Percentiles rank a stretch among this genome's conserved stretches.
phyloP scores from a whole-genome alignment of 2,329 filamentous ascomycete species.

The Aspergillus aculeatinus region DNA sequence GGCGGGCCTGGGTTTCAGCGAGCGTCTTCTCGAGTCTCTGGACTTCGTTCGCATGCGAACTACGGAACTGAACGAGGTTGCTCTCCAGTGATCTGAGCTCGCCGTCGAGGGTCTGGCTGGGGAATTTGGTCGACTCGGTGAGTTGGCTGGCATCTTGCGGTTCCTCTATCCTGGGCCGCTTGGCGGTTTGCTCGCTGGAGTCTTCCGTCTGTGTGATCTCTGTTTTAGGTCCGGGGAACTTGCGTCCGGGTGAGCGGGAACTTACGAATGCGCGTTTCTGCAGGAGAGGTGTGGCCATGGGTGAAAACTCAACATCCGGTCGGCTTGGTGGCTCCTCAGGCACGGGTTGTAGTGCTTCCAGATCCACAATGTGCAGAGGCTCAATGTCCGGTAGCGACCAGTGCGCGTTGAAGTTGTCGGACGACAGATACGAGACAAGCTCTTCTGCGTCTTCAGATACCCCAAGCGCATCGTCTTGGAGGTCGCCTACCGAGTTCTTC shows the following conservation, averaged over 20 bases:
- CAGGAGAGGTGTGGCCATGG: conserved; percentile 5
- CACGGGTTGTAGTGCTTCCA: conserved; percentile 26
- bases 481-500: conserved; percentile 39
- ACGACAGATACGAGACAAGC: conserved; percentile 33
- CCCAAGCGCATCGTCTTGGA: conserved; percentile 43
- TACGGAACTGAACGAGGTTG: conserved; percentile 33
- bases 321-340: conserved; percentile 10
- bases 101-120: conserved; percentile 32
- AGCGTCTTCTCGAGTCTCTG: conserved; percentile 31
- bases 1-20: conserved; percentile 25
- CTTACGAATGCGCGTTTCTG: conserved; percentile 37
- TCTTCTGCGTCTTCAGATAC: conserved; percentile 43
- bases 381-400: conserved; percentile 43
- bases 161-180: conserved; percentile 39
- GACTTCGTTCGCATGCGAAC: conserved; percentile 32
- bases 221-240: conserved; percentile 13
- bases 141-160: conserved; percentile 39
- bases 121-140: conserved; percentile 34
- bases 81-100: conserved; percentile 30
- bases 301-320: background rate
- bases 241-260: background rate
- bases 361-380: conserved; percentile 34
- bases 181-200: conserved; percentile 28
- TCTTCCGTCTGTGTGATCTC: conserved; percentile 33
- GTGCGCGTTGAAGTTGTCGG: conserved; percentile 34